Conservation (phyloP, 768 basidiomycete genomes). For the Lactarius hatsudake region DNA sequence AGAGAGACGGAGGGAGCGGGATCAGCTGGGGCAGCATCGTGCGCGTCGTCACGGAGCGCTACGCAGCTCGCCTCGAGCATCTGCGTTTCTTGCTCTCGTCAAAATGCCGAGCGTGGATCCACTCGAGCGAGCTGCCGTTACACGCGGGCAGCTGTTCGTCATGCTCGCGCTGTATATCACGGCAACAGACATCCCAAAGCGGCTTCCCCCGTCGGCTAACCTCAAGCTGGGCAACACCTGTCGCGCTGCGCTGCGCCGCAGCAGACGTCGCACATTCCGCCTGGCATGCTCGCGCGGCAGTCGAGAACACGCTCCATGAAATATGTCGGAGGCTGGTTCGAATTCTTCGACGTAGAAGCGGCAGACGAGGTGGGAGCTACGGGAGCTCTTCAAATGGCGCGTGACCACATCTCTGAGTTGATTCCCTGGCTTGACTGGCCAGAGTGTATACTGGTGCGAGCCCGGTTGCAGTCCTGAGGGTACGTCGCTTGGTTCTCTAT, state of each 20-base stretch:
- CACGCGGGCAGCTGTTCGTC: constrained; percentile 21
- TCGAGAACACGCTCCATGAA: constrained; percentile 7
- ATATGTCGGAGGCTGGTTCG: constrained; percentile 26
- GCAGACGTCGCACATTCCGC: not conserved
- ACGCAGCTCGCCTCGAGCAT: constrained; percentile 42
- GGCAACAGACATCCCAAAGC: constrained; percentile 16
- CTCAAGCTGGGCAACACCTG: constrained; percentile 18
- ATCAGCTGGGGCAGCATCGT: constrained; percentile 29
- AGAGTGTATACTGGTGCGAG: constrained; percentile 25
- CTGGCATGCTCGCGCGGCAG: constrained; percentile 17
- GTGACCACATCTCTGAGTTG: constrained; percentile 15
- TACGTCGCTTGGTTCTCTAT: constrained; percentile 4
- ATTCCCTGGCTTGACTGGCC: constrained; percentile 31
- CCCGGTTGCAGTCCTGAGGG: constrained; percentile 24
- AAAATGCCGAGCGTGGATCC: constrained; percentile 6
- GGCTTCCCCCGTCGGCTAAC: not conserved
- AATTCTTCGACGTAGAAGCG: constrained; percentile 28
- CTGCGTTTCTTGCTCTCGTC: constrained; percentile 31
- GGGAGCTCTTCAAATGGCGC: not conserved
- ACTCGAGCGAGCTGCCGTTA: constrained; percentile 4
- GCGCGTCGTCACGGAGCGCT: constrained; percentile 42
- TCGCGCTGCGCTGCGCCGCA: constrained; percentile 23
- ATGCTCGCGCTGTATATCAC: constrained; percentile 32
- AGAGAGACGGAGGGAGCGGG: constrained; percentile 27
- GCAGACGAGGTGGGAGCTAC: not conserved